phyloP scores from a whole-genome alignment of 2,329 filamentous ascomycete species.

The Alternaria angustiovoidea region DNA sequence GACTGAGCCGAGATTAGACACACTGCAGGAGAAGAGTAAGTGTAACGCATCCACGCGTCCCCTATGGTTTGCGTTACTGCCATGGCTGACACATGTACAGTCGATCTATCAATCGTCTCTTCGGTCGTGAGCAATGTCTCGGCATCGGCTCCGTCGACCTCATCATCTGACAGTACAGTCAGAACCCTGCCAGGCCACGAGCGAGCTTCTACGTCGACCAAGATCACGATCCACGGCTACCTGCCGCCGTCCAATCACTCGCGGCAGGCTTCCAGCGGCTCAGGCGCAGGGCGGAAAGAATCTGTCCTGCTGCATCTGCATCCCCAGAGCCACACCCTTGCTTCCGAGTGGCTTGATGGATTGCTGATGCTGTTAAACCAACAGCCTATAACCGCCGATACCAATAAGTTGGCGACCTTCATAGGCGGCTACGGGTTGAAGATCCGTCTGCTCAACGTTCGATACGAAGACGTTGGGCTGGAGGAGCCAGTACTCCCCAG shows the following conservation, averaged over 20 bases:
- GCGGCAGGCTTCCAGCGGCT: slow-evolving; percentile 42
- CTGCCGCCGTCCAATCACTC: slow-evolving; percentile 45
- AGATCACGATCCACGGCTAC: slow-evolving; percentile 90
- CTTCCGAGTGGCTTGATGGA: slow-evolving; percentile 96
- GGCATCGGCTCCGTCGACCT: slow-evolving; percentile 62
- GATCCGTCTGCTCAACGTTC: slow-evolving; percentile 88
- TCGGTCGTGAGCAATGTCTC: slow-evolving; percentile 95
- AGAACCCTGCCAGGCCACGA: slow-evolving; percentile 48
- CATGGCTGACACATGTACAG: slow-evolving; percentile 50
- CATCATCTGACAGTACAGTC: slow-evolving; percentile 58
- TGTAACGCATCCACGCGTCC: slow-evolving; percentile 17
- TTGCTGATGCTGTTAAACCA: slow-evolving; percentile 94
- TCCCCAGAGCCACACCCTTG: slow-evolving; percentile 79
- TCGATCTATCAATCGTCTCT: slow-evolving; percentile 86
- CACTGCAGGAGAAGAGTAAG: slow-evolving; percentile 75
- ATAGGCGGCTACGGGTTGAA: slow-evolving; percentile 92
- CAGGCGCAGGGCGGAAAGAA: slow-evolving; percentile 63
- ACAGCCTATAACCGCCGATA: slow-evolving; percentile 95
- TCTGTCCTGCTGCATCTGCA: slow-evolving; percentile 81
- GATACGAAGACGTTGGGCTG: slow-evolving; percentile 78
- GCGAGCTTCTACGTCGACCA: slow-evolving; percentile 67
- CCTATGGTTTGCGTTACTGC: slow-evolving; percentile 28
- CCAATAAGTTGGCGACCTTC: slow-evolving; percentile 84
- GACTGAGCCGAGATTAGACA: slow-evolving; percentile 74
- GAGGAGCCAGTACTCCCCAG: slow-evolving; percentile 80